Evolutionary conservation across 2,329 filamentous ascomycete genomes (phyloP).

Genomic region (Chaetothyriales sp.): DNA sequence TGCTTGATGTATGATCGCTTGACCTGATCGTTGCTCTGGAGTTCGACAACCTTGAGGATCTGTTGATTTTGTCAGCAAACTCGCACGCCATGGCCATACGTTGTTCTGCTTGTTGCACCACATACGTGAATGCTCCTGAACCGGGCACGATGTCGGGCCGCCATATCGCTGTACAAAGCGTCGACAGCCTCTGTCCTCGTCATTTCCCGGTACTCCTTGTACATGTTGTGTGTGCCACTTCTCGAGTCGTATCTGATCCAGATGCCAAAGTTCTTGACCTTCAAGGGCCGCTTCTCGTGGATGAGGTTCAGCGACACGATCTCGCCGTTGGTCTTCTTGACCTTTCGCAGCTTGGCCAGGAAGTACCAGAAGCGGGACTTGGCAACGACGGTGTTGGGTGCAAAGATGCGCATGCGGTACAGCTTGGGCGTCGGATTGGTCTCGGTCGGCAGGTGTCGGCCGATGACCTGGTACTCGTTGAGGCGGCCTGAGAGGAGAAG

Average conservation of each 20-base stretch:
- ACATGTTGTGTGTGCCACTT: slow-evolving; percentile 99
- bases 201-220: slow-evolving; percentile 99
- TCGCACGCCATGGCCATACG: slow-evolving; percentile 12
- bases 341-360: slow-evolving; percentile 96
- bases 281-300: slow-evolving; percentile 95
- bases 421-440: slow-evolving; percentile 93
- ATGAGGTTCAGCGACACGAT: slow-evolving; percentile 96
- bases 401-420: slow-evolving; percentile 99
- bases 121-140: slow-evolving; percentile 98
- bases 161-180: slow-evolving; percentile 98
- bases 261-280: slow-evolving; percentile 99
- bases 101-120: slow-evolving; percentile 18
- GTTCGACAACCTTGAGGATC: slow-evolving; percentile 97
- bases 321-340: slow-evolving; percentile 99
- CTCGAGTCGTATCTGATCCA: slow-evolving; percentile 99
- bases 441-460: slow-evolving; percentile 96
- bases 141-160: slow-evolving; percentile 91
- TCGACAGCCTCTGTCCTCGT: slow-evolving; percentile 90
- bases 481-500: slow-evolving; percentile 62
- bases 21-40: slow-evolving; percentile 87
- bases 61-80: slow-evolving; percentile 28
- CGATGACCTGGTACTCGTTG: slow-evolving; percentile 99
- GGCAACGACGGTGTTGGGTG: slow-evolving; percentile 91
- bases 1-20: slow-evolving; percentile 99
- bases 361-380: slow-evolving; percentile 99